These are phyloP conservation scores for Chlorella variabilis DNA, from an alignment of 163 green algal genomes.

Conservation along the genomic window DNA sequence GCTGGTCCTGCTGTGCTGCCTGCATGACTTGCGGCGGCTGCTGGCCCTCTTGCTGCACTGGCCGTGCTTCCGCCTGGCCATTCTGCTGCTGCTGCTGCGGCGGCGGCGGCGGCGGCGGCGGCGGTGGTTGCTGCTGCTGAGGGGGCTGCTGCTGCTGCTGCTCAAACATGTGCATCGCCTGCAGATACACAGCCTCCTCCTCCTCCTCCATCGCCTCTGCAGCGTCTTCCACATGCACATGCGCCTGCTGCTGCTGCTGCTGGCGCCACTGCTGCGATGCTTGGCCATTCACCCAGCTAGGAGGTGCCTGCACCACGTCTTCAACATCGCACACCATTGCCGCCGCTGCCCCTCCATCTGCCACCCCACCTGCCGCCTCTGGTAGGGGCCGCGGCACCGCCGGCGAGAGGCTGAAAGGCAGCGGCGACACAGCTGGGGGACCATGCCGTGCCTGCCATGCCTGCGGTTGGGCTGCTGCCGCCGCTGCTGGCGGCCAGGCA, in stretches of 20 bases:
- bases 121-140: conserved; percentile 28
- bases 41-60: conserved; percentile 22
- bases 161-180: conserved; percentile 32
- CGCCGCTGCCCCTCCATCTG: neutral
- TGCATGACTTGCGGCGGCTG: conserved; percentile 2
- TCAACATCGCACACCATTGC: neutral
- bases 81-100: too few species aligned
- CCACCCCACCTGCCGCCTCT: neutral
- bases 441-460: neutral
- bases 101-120: too few species aligned
- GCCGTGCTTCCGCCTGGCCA: neutral
- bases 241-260: conserved; percentile 1
- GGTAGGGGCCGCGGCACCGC: neutral
- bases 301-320: neutral
- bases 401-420: conserved; percentile 2
- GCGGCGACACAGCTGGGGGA: neutral
- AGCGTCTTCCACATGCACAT: neutral
- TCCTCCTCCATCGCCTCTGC: neutral
- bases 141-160: conserved; percentile 37
- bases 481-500: neutral
- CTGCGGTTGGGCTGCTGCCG: neutral
- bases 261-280: neutral
- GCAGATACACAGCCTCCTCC: conserved; percentile 17
- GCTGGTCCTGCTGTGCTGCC: neutral
- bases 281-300: too few species aligned